Evolutionary conservation across 208 protist genomes (phyloP).

Genomic region (Wallacemonas sp.): DNA sequence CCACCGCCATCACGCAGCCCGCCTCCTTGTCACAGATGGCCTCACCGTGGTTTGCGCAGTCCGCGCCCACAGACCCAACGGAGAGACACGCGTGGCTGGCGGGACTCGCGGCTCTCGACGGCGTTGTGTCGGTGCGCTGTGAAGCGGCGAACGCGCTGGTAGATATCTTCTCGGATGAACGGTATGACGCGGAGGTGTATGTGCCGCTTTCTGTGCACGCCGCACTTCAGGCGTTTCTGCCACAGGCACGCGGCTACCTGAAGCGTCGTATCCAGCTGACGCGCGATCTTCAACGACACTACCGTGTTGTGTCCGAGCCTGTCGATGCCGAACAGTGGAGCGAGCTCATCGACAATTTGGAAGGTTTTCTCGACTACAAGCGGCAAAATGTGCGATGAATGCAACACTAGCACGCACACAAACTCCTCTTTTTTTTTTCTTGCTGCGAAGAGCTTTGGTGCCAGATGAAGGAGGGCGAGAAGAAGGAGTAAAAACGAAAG

Average conservation of each 20-base stretch:
- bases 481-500: background rate
- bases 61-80: conserved; percentile 20
- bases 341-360: conserved; percentile 70
- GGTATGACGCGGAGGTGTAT: conserved; percentile 63
- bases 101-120: conserved; percentile 42
- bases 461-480: background rate
- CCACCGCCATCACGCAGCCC: background rate
- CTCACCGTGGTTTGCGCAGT: conserved; percentile 8
- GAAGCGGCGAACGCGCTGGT: conserved; percentile 81
- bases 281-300: conserved; percentile 43
- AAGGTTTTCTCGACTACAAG: conserved; percentile 77
- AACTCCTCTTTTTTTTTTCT: background rate
- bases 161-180: conserved; percentile 77
- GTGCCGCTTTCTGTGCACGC: conserved; percentile 55
- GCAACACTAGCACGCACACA: too few species aligned
- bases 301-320: conserved; percentile 31
- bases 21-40: background rate
- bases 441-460: too few species aligned
- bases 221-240: conserved; percentile 32
- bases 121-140: conserved; percentile 48
- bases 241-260: conserved; percentile 42
- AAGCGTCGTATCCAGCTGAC: conserved; percentile 47
- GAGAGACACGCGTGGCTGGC: conserved; percentile 42
- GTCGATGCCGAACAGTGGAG: conserved; percentile 53
- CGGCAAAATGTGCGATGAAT: conserved; percentile 24